Conservation (phyloP, 805 yeast species). For the Wickerhamiella musiphila region DNA sequence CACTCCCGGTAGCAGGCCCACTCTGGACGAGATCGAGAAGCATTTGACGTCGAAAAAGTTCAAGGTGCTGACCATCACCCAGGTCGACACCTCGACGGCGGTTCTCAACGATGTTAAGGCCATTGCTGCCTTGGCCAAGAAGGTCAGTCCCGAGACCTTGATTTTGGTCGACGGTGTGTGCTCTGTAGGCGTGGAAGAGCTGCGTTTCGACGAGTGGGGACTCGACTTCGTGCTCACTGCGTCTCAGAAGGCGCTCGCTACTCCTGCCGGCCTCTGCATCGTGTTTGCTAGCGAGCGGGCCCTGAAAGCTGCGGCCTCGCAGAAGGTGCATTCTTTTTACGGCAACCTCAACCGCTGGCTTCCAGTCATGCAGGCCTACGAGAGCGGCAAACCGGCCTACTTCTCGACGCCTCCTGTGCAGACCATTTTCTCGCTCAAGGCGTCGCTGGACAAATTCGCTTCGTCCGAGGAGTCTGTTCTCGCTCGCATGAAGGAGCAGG, state of each 20-base stretch:
- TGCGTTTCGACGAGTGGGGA: constrained; percentile 80
- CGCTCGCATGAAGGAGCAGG: constrained; percentile 46
- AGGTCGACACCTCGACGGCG: constrained; percentile 95
- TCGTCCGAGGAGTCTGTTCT: constrained; percentile 30
- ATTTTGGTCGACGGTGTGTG: constrained; percentile 89
- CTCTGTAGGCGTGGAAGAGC: constrained; percentile 75
- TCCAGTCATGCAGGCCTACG: constrained; percentile 78
- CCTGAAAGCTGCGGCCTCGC: constrained; percentile 40
- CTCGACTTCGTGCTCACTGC: constrained; percentile 79
- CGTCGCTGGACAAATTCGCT: constrained; percentile 50
- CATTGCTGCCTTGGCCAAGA: constrained; percentile 43
- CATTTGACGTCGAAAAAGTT: constrained; percentile 38
- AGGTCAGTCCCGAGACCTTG: constrained; percentile 59
- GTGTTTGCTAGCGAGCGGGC: constrained; percentile 65
- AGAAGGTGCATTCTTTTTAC: constrained; percentile 33
- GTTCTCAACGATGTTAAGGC: constrained; percentile 57
- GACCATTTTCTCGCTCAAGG: constrained; percentile 62
- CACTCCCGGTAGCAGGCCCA: constrained; percentile 53
- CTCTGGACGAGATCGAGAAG: constrained; percentile 35
- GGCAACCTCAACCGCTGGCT: constrained; percentile 70
- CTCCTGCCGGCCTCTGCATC: constrained; percentile 80
- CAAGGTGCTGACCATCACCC: constrained; percentile 68
- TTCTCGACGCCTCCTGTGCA: constrained; percentile 97
- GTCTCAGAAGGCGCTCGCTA: constrained; percentile 90
- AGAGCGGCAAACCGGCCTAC: constrained; percentile 60